Percentiles rank a stretch among this genome's conserved stretches.
Conservation (phyloP, 345 rosid genomes). For the Brassica juncea region DNA sequence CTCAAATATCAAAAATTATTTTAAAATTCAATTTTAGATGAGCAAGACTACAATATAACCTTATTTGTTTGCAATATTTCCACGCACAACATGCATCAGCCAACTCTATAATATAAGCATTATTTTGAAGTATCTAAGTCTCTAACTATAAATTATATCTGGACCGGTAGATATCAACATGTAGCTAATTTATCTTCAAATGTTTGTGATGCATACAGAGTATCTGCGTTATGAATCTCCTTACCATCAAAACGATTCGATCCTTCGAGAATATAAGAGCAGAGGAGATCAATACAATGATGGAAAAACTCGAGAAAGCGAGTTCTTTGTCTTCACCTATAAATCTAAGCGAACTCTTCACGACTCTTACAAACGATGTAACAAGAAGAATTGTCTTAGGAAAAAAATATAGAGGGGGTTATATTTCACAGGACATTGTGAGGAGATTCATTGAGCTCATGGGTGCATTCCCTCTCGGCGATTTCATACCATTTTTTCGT, state of each 20-base stretch:
- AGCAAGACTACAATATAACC: too few species aligned
- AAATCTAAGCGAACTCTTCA: slow-evolving; percentile 44
- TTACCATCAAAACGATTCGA: slow-evolving; percentile 38
- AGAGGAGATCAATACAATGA: slow-evolving; percentile 47
- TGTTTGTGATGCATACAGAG: background rate
- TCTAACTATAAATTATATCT: too few species aligned
- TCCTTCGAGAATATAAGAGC: slow-evolving; percentile 43
- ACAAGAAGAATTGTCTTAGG: slow-evolving; percentile 53
- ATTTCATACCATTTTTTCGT: slow-evolving; percentile 52
- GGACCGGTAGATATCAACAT: slow-evolving; percentile 5
- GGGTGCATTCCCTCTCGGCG: slow-evolving; percentile 45
- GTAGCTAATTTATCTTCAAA: background rate
- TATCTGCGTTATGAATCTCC: slow-evolving; percentile 30
- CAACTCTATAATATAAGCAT: too few species aligned
- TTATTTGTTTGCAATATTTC: too few species aligned
- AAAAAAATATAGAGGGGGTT: slow-evolving; percentile 43
- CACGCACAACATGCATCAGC: too few species aligned
- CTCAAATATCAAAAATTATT: too few species aligned
- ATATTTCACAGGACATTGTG: slow-evolving; percentile 38
- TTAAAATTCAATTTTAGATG: too few species aligned
- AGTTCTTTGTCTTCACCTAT: slow-evolving; percentile 25
- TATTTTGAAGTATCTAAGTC: too few species aligned
- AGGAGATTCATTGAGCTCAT: slow-evolving; percentile 34
- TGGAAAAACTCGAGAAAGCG: slow-evolving; percentile 27
- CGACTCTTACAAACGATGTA: slow-evolving; percentile 42